Evolutionary conservation across 306 rosid species (phyloP).

Genomic region (Spatholobus suberectus): DNA sequence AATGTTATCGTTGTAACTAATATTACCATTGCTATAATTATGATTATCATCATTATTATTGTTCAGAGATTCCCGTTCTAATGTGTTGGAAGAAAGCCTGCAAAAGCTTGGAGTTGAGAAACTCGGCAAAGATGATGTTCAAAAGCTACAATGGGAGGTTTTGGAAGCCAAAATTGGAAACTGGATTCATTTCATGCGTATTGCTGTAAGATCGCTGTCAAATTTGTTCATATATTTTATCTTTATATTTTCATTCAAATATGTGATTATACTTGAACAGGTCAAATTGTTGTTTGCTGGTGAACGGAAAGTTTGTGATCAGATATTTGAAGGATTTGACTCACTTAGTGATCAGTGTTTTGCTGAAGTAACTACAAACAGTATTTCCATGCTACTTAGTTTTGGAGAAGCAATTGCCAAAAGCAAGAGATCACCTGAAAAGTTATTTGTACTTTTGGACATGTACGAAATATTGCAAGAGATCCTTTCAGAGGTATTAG

Average conservation of each 20-base stretch:
- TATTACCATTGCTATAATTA: background rate
- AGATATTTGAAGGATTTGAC: slow-evolving; percentile 76
- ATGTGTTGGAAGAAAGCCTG: slow-evolving; percentile 84
- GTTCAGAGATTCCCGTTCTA: slow-evolving; percentile 72
- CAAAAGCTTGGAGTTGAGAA: slow-evolving; percentile 84
- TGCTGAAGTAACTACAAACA: slow-evolving; percentile 75
- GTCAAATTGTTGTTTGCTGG: slow-evolving; percentile 87
- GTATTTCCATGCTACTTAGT: slow-evolving; percentile 77
- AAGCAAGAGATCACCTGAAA: slow-evolving; percentile 92
- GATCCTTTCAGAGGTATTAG: slow-evolving; percentile 77
- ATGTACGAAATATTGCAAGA: slow-evolving; percentile 91
- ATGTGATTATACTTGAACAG: slow-evolving; percentile 51
- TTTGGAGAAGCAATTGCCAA: slow-evolving; percentile 89
- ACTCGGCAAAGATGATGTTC: slow-evolving; percentile 85
- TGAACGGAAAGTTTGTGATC: slow-evolving; percentile 79
- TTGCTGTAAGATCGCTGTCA: slow-evolving; percentile 64
- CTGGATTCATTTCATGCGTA: slow-evolving; percentile 95
- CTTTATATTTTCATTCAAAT: background rate
- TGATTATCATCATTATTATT: slow-evolving; percentile 29
- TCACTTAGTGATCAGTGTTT: slow-evolving; percentile 79
- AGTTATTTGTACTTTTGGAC: slow-evolving; percentile 88
- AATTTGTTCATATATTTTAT: background rate
- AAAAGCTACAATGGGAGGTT: slow-evolving; percentile 90
- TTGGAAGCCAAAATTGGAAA: slow-evolving; percentile 93
- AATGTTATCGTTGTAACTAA: background rate